Percentiles rank a stretch among this genome's conserved stretches.
These are phyloP conservation scores for Alternaria conjuncta DNA, from an alignment of 2,329 filamentous ascomycete species.

Conservation along the genomic window DNA sequence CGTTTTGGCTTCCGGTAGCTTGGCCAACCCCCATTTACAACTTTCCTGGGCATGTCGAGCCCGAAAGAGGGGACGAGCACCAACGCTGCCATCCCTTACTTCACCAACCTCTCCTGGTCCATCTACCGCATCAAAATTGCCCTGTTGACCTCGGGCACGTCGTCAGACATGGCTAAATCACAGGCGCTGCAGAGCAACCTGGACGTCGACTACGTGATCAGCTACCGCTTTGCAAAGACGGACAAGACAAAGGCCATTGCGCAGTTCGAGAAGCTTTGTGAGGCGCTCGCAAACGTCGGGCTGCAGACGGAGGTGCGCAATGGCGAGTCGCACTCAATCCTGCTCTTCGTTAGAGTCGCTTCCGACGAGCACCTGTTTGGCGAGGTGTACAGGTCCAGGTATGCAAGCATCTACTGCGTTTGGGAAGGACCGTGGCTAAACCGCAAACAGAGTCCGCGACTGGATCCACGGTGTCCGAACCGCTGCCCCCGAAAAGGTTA, in stretches of 20 bases:
- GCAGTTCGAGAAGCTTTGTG: conserved; percentile 78
- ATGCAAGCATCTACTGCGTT: conserved; percentile 7
- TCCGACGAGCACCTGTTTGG: conserved; percentile 76
- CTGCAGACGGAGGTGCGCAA: conserved; percentile 86
- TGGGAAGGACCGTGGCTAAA: background rate
- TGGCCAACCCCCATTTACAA: conserved; percentile 30
- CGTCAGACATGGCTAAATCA: conserved; percentile 46
- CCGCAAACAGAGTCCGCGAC: conserved; percentile 73
- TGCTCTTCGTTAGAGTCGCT: conserved; percentile 83
- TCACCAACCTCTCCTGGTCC: conserved; percentile 21
- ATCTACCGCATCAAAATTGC: conserved; percentile 28
- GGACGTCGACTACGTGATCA: conserved; percentile 87
- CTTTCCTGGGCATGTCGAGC: conserved; percentile 33
- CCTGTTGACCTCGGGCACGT: conserved; percentile 25
- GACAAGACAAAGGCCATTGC: conserved; percentile 73
- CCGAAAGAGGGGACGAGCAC: conserved; percentile 19
- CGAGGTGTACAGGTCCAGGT: conserved; percentile 83
- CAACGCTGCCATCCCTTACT: conserved; percentile 23
- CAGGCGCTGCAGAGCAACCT: conserved; percentile 60
- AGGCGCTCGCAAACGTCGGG: conserved; percentile 78
- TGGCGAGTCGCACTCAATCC: conserved; percentile 74
- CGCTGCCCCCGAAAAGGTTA: conserved; percentile 75
- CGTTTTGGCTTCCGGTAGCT: conserved; percentile 32
- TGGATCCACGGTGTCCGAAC: conserved; percentile 90
- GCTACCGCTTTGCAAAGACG: conserved; percentile 73